phyloP scores from a whole-genome alignment of 1,284 basidiomycete species.

The Melampsora americana region DNA sequence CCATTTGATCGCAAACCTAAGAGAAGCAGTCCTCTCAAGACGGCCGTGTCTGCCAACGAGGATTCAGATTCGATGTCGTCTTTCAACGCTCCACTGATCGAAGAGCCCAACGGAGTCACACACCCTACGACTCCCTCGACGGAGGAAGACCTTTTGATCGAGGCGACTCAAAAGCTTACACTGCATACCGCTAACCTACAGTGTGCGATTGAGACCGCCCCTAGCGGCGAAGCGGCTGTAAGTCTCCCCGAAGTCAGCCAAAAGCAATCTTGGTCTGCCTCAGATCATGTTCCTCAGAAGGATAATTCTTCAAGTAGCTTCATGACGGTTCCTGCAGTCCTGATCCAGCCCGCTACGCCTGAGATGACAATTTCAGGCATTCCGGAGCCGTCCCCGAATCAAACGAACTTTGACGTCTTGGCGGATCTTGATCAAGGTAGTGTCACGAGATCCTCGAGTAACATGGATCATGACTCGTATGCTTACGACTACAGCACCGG shows the following conservation, averaged over 20 bases:
- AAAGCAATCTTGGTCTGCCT: not conserved
- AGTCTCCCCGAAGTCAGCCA: not conserved
- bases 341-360: constrained; percentile 39
- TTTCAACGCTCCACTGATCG: not conserved
- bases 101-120: not conserved
- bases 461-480: not conserved
- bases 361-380: constrained; percentile 10
- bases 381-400: not conserved
- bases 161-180: constrained; percentile 29
- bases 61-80: not conserved
- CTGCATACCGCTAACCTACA: not conserved
- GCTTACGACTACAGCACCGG: not conserved
- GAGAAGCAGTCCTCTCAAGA: constrained; percentile 32
- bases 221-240: not conserved
- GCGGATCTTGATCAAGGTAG: constrained; percentile 19
- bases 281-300: not conserved
- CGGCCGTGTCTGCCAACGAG: constrained; percentile 15
- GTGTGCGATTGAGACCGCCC: not conserved
- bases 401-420: constrained; percentile 20
- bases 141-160: not conserved
- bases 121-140: not conserved
- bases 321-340: constrained; percentile 34
- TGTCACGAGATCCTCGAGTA: not conserved
- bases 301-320: constrained; percentile 2
- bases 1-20: constrained; percentile 17